Evolutionary conservation across 2,329 filamentous ascomycete species (phyloP).

Genomic region (Aspergillus awamori): DNA sequence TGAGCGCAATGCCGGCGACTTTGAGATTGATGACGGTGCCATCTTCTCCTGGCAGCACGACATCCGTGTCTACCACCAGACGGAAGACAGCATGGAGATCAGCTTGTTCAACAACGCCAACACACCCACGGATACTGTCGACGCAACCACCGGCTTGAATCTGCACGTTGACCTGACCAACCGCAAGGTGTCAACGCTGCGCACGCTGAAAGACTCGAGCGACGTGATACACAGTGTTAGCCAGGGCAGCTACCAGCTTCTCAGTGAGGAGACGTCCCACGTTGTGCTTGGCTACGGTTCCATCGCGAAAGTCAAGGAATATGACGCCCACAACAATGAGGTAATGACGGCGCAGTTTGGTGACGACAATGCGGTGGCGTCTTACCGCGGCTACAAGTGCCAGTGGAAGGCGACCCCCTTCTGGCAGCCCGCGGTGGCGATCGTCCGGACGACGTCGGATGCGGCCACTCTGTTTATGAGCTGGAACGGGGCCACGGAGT

Average conservation of each 20-base stretch:
- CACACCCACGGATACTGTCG: slow-evolving; percentile 25
- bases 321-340: slow-evolving; percentile 33
- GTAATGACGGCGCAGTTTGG: slow-evolving; percentile 39
- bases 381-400: slow-evolving; percentile 42
- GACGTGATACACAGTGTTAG: slow-evolving; percentile 32
- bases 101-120: slow-evolving; percentile 39
- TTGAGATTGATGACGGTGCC: slow-evolving; percentile 23
- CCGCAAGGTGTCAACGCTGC: slow-evolving; percentile 27
- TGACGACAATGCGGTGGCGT: slow-evolving; percentile 31
- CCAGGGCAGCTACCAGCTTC: slow-evolving; percentile 33
- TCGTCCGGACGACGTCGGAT: slow-evolving; percentile 18
- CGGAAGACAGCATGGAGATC: slow-evolving; percentile 36
- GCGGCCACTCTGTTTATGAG: slow-evolving; percentile 38
- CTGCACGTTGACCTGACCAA: slow-evolving; percentile 27
- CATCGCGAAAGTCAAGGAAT: slow-evolving; percentile 41
- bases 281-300: slow-evolving; percentile 41
- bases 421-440: slow-evolving; percentile 30
- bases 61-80: slow-evolving; percentile 40
- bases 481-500: slow-evolving; percentile 44
- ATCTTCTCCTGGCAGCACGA: slow-evolving; percentile 40
- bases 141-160: slow-evolving; percentile 28
- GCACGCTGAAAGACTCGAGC: slow-evolving; percentile 24
- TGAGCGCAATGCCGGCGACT: slow-evolving; percentile 30
- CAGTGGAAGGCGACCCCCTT: slow-evolving; percentile 38
- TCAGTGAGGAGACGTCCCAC: slow-evolving; percentile 27